A percentile compares a stretch with the other conserved stretches of the same genome.
These are phyloP conservation scores for Blastobotrys buckinghamii DNA, from an alignment of 1,139 yeast species.

Conservation along the genomic window DNA sequence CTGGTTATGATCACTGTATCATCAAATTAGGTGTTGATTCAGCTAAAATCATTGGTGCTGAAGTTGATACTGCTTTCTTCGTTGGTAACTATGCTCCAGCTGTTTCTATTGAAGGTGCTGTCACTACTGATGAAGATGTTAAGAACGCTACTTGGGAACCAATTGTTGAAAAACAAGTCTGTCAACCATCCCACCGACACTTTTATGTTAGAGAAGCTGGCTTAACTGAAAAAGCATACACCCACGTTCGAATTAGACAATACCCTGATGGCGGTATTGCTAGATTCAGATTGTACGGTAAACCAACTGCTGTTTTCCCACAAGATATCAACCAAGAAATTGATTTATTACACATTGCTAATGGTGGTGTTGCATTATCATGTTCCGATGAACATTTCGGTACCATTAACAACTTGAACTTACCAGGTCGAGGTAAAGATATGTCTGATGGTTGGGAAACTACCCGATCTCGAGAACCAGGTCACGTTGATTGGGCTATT, in stretches of 20 bases:
- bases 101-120: slow-evolving; percentile 76
- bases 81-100: slow-evolving; percentile 93
- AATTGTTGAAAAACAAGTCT: slow-evolving; percentile 62
- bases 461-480: slow-evolving; percentile 61
- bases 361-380: slow-evolving; percentile 83
- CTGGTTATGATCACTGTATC: slow-evolving; percentile 80
- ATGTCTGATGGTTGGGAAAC: slow-evolving; percentile 99
- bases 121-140: slow-evolving; percentile 32
- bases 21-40: slow-evolving; percentile 78
- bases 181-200: slow-evolving; percentile 86
- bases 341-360: slow-evolving; percentile 75
- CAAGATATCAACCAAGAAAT: slow-evolving; percentile 41
- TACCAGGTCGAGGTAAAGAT: slow-evolving; percentile 92
- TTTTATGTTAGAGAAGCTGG: slow-evolving; percentile 53
- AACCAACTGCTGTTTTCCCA: slow-evolving; percentile 63
- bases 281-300: slow-evolving; percentile 81
- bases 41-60: slow-evolving; percentile 74
- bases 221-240: slow-evolving; percentile 55
- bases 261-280: slow-evolving; percentile 97
- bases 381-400: slow-evolving; percentile 93
- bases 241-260: slow-evolving; percentile 81
- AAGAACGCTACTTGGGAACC: slow-evolving; percentile 55
- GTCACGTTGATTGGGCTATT: slow-evolving; percentile 87
- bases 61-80: slow-evolving; percentile 88
- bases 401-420: slow-evolving; percentile 74